phyloP scores from a whole-genome alignment of 345 rosid genomes.

The Turnera subulata region DNA sequence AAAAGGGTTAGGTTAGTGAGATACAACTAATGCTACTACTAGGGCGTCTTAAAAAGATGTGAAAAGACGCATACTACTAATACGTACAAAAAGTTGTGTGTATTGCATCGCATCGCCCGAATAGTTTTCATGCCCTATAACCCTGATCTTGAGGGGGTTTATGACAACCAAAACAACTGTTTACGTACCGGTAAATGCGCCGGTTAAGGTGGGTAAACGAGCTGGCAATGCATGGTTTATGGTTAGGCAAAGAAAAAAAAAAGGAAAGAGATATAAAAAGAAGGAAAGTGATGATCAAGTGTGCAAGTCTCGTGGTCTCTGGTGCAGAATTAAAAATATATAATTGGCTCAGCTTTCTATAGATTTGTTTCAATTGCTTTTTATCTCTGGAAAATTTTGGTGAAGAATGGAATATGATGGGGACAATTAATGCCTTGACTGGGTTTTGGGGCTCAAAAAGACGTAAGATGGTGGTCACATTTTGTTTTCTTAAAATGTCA shows the following conservation, averaged over 20 bases:
- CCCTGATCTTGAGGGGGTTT: not conserved
- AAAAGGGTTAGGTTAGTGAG: not conserved
- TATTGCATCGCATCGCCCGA: too few relatives aligned
- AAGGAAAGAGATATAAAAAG: too few relatives aligned
- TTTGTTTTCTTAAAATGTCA: too few relatives aligned
- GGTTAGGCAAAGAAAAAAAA: too few relatives aligned
- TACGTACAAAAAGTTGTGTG: too few relatives aligned
- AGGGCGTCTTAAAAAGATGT: too few relatives aligned
- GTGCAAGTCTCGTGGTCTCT: too few relatives aligned
- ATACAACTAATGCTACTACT: slow-evolving; percentile 15
- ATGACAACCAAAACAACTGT: not conserved
- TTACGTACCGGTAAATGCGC: slow-evolving; percentile 25
- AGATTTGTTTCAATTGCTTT: not conserved
- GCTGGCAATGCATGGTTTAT: too few relatives aligned
- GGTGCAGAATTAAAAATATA: too few relatives aligned
- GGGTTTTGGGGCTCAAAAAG: slow-evolving; percentile 1
- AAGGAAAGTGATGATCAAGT: too few relatives aligned
- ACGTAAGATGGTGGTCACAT: too few relatives aligned
- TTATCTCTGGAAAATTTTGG: not conserved
- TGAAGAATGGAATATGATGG: not conserved
- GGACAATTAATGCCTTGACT: not conserved
- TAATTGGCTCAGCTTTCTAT: slow-evolving; percentile 21
- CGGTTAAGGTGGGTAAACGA: slow-evolving; percentile 9
- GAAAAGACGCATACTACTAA: too few relatives aligned
- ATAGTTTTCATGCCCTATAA: not conserved